A percentile compares a stretch with the other conserved stretches of the same genome.
These are phyloP conservation scores for Globisporangium abappressorium DNA, from an alignment of 352 stramenopile genomes.

Conservation along the genomic window DNA sequence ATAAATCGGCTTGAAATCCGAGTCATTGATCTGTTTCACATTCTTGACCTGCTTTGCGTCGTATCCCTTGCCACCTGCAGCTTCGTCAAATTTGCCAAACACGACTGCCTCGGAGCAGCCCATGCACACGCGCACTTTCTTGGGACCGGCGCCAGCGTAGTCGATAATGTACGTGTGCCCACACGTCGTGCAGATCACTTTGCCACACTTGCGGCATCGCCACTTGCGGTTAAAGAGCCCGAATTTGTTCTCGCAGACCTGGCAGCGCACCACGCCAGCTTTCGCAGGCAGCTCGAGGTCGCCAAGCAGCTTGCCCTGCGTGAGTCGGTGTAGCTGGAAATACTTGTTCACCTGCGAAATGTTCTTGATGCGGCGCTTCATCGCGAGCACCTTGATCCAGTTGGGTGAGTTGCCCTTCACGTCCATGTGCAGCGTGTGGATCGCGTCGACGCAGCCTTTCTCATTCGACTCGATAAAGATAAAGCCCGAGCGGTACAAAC, in stretches of 20 bases:
- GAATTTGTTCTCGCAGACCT: constrained; percentile 54
- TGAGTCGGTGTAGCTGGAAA: constrained; percentile 59
- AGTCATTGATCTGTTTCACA: constrained; percentile 18
- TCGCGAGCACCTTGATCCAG: constrained; percentile 74
- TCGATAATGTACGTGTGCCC: constrained; percentile 50
- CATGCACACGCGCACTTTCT: constrained; percentile 70
- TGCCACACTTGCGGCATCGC: constrained; percentile 73
- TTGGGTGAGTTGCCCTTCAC: constrained; percentile 76
- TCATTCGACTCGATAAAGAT: constrained; percentile 72
- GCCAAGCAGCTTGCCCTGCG: constrained; percentile 43
- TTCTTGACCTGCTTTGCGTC: constrained; percentile 13
- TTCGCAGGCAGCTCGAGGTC: constrained; percentile 64
- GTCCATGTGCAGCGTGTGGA: constrained; percentile 77
- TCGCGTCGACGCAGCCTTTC: constrained; percentile 52
- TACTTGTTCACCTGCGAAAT: constrained; percentile 67
- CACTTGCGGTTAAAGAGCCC: constrained; percentile 60
- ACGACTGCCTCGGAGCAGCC: constrained; percentile 53
- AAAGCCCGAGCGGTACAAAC: constrained; percentile 73
- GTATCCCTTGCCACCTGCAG: background rate
- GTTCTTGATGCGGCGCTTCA: constrained; percentile 77
- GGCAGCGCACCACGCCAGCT: constrained; percentile 37
- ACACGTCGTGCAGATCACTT: constrained; percentile 69
- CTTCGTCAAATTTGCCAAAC: constrained; percentile 21
- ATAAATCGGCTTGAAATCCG: constrained; percentile 34
- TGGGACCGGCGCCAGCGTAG: constrained; percentile 38